These are phyloP conservation scores for Ricinus communis DNA, from an alignment of 345 rosid species.

Conservation along the genomic window DNA sequence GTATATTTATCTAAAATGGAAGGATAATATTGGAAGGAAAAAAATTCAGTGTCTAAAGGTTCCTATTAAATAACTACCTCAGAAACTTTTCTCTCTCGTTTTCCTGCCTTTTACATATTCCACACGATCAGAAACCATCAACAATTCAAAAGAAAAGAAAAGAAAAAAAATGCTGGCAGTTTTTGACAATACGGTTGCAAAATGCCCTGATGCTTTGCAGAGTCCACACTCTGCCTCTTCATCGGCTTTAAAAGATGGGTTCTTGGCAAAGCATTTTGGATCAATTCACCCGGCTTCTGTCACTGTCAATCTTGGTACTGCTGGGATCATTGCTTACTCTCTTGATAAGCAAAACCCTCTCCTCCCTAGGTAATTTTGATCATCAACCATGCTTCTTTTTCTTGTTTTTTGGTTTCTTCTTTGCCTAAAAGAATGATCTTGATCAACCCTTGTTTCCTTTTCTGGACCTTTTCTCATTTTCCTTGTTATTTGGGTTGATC, in stretches of 20 bases:
- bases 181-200: slow-evolving; percentile 81
- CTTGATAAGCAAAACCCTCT: slow-evolving; percentile 73
- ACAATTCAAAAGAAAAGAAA: no score
- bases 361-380: slow-evolving; percentile 64
- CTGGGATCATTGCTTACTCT: slow-evolving; percentile 79
- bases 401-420: neutral
- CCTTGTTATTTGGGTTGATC: neutral
- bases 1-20: no score
- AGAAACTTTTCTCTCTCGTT: no score
- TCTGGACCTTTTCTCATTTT: neutral
- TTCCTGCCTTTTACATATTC: neutral
- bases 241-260: slow-evolving; percentile 64
- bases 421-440: neutral
- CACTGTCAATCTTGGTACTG: slow-evolving; percentile 67
- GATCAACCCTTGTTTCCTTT: neutral
- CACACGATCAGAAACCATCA: neutral
- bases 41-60: neutral
- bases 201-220: slow-evolving; percentile 72
- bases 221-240: slow-evolving; percentile 50
- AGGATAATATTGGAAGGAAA: neutral
- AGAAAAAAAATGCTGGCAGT: slow-evolving; percentile 68
- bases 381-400: neutral
- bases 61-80: no score
- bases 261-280: slow-evolving; percentile 59
- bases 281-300: slow-evolving; percentile 54